Base-by-base conservation (phyloP, 768 basidiomycete genomes). In the Favolaschia claudopus region DNA sequence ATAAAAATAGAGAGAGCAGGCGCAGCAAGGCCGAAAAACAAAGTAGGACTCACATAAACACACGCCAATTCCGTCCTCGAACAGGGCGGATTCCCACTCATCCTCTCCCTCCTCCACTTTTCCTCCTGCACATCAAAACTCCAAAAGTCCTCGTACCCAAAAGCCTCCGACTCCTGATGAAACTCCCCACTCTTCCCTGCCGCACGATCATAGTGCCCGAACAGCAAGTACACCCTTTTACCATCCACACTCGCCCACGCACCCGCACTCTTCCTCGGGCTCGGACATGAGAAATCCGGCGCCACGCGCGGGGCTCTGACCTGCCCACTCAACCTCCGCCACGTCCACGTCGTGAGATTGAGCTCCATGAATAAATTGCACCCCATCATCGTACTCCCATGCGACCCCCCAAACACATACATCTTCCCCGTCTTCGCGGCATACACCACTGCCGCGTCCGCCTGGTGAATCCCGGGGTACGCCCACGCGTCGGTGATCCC, bases 391-490 rank as follows among this genome's bases (percentile, higher is more conserved):
- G 65, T 70, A 6, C 39, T 60, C 17, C 53, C 40, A 50, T 76
- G 72, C 2, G 62, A 62, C 2, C 79, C 79, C 3, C 75, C 77
- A 50, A 80, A 79, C 14, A 79, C 69, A 49, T 78, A 77, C 3
- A 80, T 52, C 32, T 74, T 76, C 28, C 70, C 70, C n/a, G n/a
- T n/a, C n/a, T 70, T 56, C 24, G 72, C 62, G 27, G 71, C 64
- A 37, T 72, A 66, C 55, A 67, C 64, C 1, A n/a, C n/a, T n/a
- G 69, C 66, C 25, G 65, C 48, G 42, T 67, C 62, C 3, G 17
- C 13, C 28, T 12, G 24, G 44, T 45, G 32, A 62, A 54, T 37
- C 20, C 31, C 57, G 4, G 61, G 68, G 38, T 70, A 75, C 1
- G 69, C 69, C 72, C 72, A 74, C 39, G 27, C 33, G n/a, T 33